Evolutionary conservation across 768 basidiomycete species (phyloP), one percentile per base, ranked within the genome.

Genomic region (Agaricus subrufescens): DNA sequence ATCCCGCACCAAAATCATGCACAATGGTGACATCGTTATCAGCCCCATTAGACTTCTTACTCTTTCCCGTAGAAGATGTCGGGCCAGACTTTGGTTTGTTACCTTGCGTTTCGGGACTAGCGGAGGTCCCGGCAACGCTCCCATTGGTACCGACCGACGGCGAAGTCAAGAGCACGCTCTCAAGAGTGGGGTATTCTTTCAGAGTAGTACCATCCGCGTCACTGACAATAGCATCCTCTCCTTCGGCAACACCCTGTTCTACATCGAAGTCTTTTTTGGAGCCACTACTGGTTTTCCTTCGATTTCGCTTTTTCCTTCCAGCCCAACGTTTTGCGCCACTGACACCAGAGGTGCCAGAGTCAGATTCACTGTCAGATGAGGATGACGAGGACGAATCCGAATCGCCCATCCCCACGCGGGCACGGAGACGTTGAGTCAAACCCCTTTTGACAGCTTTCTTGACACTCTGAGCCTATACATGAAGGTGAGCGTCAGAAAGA

Each of bases 401-500:
- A 56, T 87, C 86, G 34, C 82, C 84, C 65, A 91, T 86, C 25
- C 87, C 85, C 30, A 93, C 88, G 43, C 83, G 82, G 58, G 84
- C 77, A 53, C 87, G 83, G 26, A 94, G 75, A 50, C 91, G 85
- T 59, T 90, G 87, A 0, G 89, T 89, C 31, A 94, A 75, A 4
- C 88, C 86, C 48, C 81, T 80, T 65, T 92, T 93, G 30, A 90
- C 90, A 3, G 84, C 88, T 61, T 89, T 82, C 79, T 92, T 93
- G 54, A 93, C 85, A 50, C 85, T 86, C n/a, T 83, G 77, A 15
- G 88, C 88, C 75, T 80, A 58, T n/a, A 37, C 46, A 5, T 5
- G 5, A 45, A n/a, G 7, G 40, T 14, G 23, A n/a, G 30, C 11
- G 30, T 48, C 15, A 26, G 5, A 48, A 39, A 7, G 23, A 27